Base-by-base conservation (phyloP, 768 basidiomycete species). In the Podaxis carcinomalis region DNA sequence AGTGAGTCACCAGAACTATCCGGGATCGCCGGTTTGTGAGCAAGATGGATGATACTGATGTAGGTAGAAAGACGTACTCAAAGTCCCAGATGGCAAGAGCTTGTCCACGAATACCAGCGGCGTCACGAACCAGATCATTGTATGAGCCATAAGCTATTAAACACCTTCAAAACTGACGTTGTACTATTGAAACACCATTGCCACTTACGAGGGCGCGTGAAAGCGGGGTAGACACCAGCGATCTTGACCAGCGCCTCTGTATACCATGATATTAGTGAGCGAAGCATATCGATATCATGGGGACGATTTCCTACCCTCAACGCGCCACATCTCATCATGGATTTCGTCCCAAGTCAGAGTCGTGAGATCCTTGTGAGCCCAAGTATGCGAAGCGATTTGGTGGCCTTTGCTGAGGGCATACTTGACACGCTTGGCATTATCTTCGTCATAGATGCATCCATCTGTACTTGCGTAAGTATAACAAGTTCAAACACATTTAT, bases 301-400 rank as follows among this genome's bases (percentile, higher is more conserved):
- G 10, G n/a, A 9, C 10, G 4, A 16, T 13, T 0, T 54, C 64
- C 16, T 21, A 73, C 71, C 62, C 35, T 74, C 70, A 23, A 67
- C 65, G n/a, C 59, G 63, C 69, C 68, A 69, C 61, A 73, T 68
- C 58, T 72, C 66, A 44, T 69, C 44, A 32, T 69, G 63, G 16
- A 74, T 67, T 61, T 71, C 66, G 61, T 70, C 68, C 69, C 66
- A 69, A 14, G 63, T 67, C 19, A 78, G 65, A 5, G 54, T 68
- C 11, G 68, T 68, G 13, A 78, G 63, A 49, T 77, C 64, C 16
- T 60, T 51, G 59, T 79, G 78, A 32, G 47, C 57, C 78, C 78
- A 79, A 23, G 76, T 78, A 57, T 79, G 78, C 5, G 77, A 77
- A 0, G 70, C 77, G 53, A 78, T 65, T 62, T 75, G 72, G 61